A percentile compares a stretch with the other conserved stretches of the same genome.
phyloP scores from a whole-genome alignment of 768 basidiomycete genomes.

The Tylopilus sp. region DNA sequence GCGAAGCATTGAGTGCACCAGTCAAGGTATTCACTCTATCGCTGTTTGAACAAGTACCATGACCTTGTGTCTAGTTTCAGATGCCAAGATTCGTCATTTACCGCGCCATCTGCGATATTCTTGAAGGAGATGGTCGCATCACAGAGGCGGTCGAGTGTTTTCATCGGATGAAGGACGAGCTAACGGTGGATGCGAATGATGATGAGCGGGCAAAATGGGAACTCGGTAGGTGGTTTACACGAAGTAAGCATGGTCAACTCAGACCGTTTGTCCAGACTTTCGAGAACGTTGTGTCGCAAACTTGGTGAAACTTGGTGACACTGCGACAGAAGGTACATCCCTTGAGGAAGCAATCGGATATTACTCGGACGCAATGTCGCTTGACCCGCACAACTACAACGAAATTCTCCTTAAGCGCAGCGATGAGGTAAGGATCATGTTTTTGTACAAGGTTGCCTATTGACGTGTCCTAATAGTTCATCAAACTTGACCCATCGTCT shows the following conservation, averaged over 20 bases:
- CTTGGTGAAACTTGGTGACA: too few relatives aligned
- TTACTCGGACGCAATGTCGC: neutral
- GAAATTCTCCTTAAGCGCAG: too few relatives aligned
- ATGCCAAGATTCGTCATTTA: too few relatives aligned
- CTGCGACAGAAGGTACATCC: too few relatives aligned
- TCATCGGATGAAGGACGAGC: neutral
- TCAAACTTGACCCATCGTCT: too few relatives aligned
- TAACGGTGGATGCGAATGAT: neutral
- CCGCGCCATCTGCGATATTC: neutral
- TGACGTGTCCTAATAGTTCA: neutral
- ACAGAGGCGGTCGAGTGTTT: too few relatives aligned
- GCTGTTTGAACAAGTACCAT: neutral
- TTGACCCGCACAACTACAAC: neutral
- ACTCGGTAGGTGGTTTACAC: neutral
- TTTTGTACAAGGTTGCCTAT: neutral
- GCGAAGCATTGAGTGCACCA: neutral
- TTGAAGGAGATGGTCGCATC: neutral
- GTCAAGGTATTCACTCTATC: neutral
- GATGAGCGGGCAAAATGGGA: neutral
- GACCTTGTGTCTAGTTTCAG: neutral
- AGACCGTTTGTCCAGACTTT: neutral
- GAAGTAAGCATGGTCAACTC: neutral
- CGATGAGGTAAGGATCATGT: neutral
- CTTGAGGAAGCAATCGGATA: neutral
- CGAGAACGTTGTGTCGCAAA: neutral